phyloP scores from a whole-genome alignment of 805 yeast genomes.

The Myxozyma kluyveri region DNA sequence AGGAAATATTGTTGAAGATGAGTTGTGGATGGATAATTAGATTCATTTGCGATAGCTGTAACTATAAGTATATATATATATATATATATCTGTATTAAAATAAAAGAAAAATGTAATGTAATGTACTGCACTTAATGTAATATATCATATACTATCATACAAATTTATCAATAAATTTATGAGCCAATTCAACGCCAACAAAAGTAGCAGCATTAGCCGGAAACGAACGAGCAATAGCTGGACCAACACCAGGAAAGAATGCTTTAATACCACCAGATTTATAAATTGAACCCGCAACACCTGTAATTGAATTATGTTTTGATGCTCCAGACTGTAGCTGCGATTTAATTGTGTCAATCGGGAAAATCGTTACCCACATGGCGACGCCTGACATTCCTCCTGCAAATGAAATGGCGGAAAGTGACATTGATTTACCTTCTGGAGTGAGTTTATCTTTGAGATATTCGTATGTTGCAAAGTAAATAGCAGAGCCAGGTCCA shows the following conservation, averaged over 20 bases:
- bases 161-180: slow-evolving; percentile 35
- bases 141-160: neutral
- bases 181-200: slow-evolving; percentile 86
- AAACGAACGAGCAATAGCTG: slow-evolving; percentile 90
- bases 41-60: no score
- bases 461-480: slow-evolving; percentile 90
- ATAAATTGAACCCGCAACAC: slow-evolving; percentile 69
- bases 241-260: slow-evolving; percentile 96
- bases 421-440: slow-evolving; percentile 51
- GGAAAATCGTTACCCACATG: slow-evolving; percentile 96
- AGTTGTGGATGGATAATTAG: slow-evolving; percentile 28
- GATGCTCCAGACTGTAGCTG: slow-evolving; percentile 59
- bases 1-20: slow-evolving; percentile 20
- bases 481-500: slow-evolving; percentile 95
- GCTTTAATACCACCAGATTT: slow-evolving; percentile 77
- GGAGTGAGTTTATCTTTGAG: slow-evolving; percentile 62
- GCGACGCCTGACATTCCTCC: slow-evolving; percentile 97
- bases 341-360: slow-evolving; percentile 90
- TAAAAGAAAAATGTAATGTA: no score
- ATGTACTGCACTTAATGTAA: no score
- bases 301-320: slow-evolving; percentile 52
- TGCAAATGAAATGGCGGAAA: slow-evolving; percentile 75
- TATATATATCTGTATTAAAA: no score
- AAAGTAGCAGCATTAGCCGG: slow-evolving; percentile 99
- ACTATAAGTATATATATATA: no score